Percentiles rank a stretch among this genome's conserved stretches.
Evolutionary conservation across 2,329 filamentous ascomycete genomes (phyloP).

Genomic region (Monosporascus sp.): DNA sequence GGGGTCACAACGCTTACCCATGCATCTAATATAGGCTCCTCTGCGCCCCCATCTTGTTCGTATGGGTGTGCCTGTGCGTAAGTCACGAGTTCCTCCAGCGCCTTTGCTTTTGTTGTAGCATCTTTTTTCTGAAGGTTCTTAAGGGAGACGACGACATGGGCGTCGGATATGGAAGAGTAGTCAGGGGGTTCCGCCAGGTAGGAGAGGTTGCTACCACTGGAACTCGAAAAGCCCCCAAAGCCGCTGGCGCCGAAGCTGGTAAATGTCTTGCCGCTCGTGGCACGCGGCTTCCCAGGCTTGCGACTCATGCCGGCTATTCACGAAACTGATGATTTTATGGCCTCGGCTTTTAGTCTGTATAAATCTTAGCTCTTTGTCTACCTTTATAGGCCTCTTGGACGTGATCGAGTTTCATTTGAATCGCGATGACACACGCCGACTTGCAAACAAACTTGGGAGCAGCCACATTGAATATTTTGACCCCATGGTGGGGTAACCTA

Average conservation of each 20-base stretch:
- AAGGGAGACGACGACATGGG: constrained; percentile 81
- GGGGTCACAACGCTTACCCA: constrained; percentile 55
- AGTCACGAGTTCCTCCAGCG: constrained; percentile 74
- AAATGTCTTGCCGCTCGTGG: constrained; percentile 22
- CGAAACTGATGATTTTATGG: not conserved
- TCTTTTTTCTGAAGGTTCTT: constrained; percentile 93
- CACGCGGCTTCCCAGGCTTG: constrained; percentile 22
- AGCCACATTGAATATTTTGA: constrained; percentile 13
- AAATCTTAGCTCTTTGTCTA: not conserved
- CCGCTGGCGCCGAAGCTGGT: constrained; percentile 15
- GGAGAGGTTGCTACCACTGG: constrained; percentile 56
- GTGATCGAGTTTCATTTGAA: not conserved
- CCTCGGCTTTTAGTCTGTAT: not conserved
- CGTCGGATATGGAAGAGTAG: constrained; percentile 68
- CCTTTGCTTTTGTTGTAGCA: constrained; percentile 84
- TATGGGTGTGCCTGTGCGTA: constrained; percentile 52
- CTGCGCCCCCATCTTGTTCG: constrained; percentile 56
- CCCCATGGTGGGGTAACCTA: constrained; percentile 25
- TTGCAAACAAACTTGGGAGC: not conserved
- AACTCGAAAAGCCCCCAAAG: constrained; percentile 38
- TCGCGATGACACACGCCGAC: not conserved
- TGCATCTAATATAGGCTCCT: constrained; percentile 78
- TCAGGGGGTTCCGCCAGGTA: constrained; percentile 85
- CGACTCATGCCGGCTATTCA: constrained; percentile 23
- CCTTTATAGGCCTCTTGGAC: not conserved